Percentiles rank a stretch among this genome's conserved stretches.
Evolutionary conservation across 768 basidiomycete genomes (phyloP).

Genomic region (Trametes gibbosa): DNA sequence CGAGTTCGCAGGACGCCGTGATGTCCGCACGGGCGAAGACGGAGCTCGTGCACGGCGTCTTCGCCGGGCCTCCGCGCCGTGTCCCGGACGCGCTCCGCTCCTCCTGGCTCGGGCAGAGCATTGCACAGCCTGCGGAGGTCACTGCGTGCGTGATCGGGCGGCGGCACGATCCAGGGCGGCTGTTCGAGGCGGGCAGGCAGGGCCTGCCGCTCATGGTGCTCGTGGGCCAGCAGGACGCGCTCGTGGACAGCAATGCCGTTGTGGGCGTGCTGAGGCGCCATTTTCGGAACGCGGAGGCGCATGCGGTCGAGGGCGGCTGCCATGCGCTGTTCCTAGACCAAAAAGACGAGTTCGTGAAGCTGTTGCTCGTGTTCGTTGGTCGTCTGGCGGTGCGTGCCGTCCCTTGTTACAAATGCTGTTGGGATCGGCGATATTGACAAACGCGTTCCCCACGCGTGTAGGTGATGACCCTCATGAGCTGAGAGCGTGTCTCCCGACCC

Average conservation of each 20-base stretch:
- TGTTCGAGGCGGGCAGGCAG: slow-evolving; percentile 16
- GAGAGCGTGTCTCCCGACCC: neutral
- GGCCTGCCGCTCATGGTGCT: slow-evolving; percentile 21
- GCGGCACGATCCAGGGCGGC: slow-evolving; percentile 9
- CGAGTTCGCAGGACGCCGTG: slow-evolving; percentile 9
- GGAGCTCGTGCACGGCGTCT: slow-evolving; percentile 16
- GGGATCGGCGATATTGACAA: neutral
- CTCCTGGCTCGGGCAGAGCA: slow-evolving; percentile 14
- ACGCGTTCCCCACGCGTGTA: neutral
- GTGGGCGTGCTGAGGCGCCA: slow-evolving; percentile 28
- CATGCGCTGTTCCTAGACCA: slow-evolving; percentile 36
- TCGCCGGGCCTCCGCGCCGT: slow-evolving; percentile 1
- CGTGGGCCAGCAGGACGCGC: slow-evolving; percentile 13
- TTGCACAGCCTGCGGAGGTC: slow-evolving; percentile 15
- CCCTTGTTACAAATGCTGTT: neutral
- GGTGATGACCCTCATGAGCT: slow-evolving; percentile 17
- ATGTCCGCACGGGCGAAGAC: slow-evolving; percentile 12
- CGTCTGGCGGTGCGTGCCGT: slow-evolving; percentile 12
- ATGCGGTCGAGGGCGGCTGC: slow-evolving; percentile 30
- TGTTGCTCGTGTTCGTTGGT: slow-evolving; percentile 15
- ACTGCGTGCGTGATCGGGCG: slow-evolving; percentile 6
- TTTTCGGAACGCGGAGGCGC: slow-evolving; percentile 34
- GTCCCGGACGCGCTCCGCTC: slow-evolving; percentile 4
- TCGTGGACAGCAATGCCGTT: slow-evolving; percentile 20
- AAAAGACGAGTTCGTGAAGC: slow-evolving; percentile 27